A percentile compares a stretch with the other conserved stretches of the same genome.
Evolutionary conservation across 2,329 filamentous ascomycete species (phyloP).

Genomic region (Penicillium sp.): DNA sequence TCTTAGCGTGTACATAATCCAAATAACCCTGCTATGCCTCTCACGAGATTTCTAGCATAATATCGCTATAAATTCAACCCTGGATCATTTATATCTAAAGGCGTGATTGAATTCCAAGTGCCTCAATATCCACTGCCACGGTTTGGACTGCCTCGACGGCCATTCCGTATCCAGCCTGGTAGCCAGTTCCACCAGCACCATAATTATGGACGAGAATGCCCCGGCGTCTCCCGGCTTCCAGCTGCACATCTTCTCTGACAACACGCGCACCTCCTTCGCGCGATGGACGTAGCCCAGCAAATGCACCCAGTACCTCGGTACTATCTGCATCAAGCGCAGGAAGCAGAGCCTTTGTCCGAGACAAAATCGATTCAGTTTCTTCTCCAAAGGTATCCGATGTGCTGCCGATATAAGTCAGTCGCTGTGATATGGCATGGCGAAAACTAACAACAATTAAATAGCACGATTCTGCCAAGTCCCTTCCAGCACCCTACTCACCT

Average conservation of each 20-base stretch:
- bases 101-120: not conserved
- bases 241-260: constrained; percentile 6
- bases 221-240: not conserved
- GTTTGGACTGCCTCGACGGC: constrained; percentile 14
- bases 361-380: constrained; percentile 42
- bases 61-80: not conserved
- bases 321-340: constrained; percentile 27
- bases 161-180: constrained; percentile 38
- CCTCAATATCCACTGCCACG: not conserved
- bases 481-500: constrained; percentile 11
- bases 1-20: not conserved
- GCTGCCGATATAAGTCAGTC: constrained; percentile 25
- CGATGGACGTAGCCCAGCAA: constrained; percentile 21
- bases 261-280: constrained; percentile 20
- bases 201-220: constrained; percentile 29
- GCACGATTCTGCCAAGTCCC: not conserved
- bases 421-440: not conserved
- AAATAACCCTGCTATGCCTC: not conserved
- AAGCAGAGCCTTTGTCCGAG: constrained; percentile 36
- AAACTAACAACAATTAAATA: not conserved
- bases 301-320: constrained; percentile 38
- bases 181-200: constrained; percentile 49
- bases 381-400: constrained; percentile 34
- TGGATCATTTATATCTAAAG: not conserved
- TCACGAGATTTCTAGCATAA: not conserved